A percentile compares a stretch with the other conserved stretches of the same genome.
phyloP scores from a whole-genome alignment of 1,284 basidiomycete genomes.

The Phylloporus sp. region DNA sequence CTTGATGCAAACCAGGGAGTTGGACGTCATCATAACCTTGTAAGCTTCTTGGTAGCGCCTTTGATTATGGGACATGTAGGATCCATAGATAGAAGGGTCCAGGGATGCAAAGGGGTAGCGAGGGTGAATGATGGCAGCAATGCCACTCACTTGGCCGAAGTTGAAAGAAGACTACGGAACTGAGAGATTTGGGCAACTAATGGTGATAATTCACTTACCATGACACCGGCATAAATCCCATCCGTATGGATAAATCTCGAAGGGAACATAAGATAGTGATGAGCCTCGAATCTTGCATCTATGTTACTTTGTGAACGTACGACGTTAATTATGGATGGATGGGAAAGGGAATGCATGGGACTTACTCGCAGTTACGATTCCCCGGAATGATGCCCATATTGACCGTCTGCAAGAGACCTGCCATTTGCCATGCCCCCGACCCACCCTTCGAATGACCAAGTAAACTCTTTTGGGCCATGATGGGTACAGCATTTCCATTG shows the following conservation, averaged over 20 bases:
- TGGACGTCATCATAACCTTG: conserved; percentile 93
- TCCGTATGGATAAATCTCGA: conserved; percentile 95
- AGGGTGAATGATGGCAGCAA: conserved; percentile 87
- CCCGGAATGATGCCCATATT: conserved; percentile 92
- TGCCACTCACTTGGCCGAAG: conserved; percentile 98
- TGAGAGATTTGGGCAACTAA: neutral
- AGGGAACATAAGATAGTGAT: conserved; percentile 94
- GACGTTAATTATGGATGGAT: conserved; percentile 23
- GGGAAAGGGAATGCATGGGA: conserved; percentile 25
- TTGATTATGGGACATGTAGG: conserved; percentile 76
- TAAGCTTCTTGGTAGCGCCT: conserved; percentile 79
- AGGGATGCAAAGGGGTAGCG: conserved; percentile 89
- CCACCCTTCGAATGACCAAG: conserved; percentile 97
- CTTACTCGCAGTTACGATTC: conserved; percentile 93
- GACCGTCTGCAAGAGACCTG: conserved; percentile 90
- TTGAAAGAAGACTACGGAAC: conserved; percentile 87
- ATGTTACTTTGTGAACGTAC: conserved; percentile 68
- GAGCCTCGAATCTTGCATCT: conserved; percentile 89
- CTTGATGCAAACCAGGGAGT: conserved; percentile 95
- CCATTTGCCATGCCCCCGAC: conserved; percentile 97
- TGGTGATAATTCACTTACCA: conserved; percentile 52
- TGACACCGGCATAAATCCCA: conserved; percentile 87
- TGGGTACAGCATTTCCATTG: conserved; percentile 92
- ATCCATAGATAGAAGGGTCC: conserved; percentile 72
- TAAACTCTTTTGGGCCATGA: conserved; percentile 97